A percentile compares a stretch with the other conserved stretches of the same genome.
phyloP scores from a whole-genome alignment of 257 asterid species.

The Echium plantagineum region DNA sequence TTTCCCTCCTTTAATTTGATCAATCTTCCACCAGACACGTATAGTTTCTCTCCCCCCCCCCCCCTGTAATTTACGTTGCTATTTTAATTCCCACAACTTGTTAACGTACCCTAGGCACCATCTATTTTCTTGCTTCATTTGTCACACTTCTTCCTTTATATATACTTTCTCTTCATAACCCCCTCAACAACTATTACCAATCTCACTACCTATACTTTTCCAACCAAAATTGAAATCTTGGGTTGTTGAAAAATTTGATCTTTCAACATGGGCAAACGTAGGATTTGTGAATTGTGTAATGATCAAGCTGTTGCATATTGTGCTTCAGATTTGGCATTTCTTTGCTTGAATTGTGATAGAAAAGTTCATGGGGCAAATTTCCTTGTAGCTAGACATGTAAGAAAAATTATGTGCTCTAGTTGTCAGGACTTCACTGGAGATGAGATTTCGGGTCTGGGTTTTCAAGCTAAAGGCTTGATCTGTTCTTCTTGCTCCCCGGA shows the following conservation, averaged over 20 bases:
- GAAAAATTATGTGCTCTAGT: constrained; percentile 24
- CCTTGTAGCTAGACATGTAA: constrained; percentile 59
- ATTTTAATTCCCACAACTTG: neutral
- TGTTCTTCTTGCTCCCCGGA: constrained; percentile 21
- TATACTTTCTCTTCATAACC: neutral
- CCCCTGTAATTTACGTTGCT: neutral
- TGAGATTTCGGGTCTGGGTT: constrained; percentile 8
- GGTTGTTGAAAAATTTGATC: neutral
- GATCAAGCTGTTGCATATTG: constrained; percentile 36
- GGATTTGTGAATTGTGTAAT: constrained; percentile 41
- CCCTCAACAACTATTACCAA: neutral
- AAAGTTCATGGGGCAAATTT: constrained; percentile 47
- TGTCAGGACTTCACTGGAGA: constrained; percentile 19
- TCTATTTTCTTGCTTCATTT: too few species aligned
- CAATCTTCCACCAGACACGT: neutral
- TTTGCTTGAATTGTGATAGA: constrained; percentile 43
- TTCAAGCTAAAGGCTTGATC: neutral
- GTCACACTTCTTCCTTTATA: neutral
- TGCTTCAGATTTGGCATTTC: constrained; percentile 49
- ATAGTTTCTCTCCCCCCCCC: neutral
- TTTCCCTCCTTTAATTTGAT: neutral
- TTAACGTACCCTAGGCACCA: neutral
- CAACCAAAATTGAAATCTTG: neutral
- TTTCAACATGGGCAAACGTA: constrained; percentile 8
- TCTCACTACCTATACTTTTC: neutral